These are phyloP conservation scores for Pittosporum tobira DNA, from an alignment of 129 eudicot genomes.

Conservation along the genomic window DNA sequence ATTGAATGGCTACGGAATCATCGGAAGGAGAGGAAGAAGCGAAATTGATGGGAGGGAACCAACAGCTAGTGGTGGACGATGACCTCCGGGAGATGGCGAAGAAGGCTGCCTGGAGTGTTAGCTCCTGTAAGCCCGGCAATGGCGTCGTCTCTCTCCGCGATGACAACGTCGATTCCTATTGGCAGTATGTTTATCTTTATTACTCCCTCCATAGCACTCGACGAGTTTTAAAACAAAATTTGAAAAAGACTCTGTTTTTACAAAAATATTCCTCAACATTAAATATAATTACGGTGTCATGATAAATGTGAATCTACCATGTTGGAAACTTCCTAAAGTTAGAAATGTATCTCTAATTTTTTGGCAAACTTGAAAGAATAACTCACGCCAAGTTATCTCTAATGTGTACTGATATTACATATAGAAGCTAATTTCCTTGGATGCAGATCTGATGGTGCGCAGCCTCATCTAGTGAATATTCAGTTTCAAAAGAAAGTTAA, in stretches of 20 bases:
- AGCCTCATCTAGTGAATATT: slow-evolving; percentile 89
- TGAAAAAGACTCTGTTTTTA: too few relatives aligned
- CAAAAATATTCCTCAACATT: too few relatives aligned
- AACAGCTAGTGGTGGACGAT: slow-evolving; percentile 57
- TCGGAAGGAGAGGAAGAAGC: slow-evolving; percentile 97
- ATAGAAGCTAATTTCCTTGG: neutral
- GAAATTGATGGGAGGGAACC: slow-evolving; percentile 67
- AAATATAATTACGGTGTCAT: too few relatives aligned
- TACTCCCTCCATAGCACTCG: too few relatives aligned
- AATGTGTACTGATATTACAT: too few relatives aligned
- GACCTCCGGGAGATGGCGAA: slow-evolving; percentile 87
- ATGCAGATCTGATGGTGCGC: slow-evolving; percentile 86
- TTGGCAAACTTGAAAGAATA: too few relatives aligned
- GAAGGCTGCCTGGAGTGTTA: slow-evolving; percentile 92
- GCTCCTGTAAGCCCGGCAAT: slow-evolving; percentile 95
- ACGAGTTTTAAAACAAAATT: too few relatives aligned
- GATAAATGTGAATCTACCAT: too few relatives aligned
- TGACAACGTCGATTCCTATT: slow-evolving; percentile 85
- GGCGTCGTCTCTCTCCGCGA: slow-evolving; percentile 77
- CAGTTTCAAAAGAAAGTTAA: slow-evolving; percentile 93
- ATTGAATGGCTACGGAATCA: slow-evolving; percentile 66
- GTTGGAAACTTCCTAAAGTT: too few relatives aligned
- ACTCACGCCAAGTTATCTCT: too few relatives aligned
- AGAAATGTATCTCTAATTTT: too few relatives aligned
- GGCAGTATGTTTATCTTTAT: slow-evolving; percentile 63